Evolutionary conservation across 768 basidiomycete genomes (phyloP), one percentile per base, ranked within the genome.

Genomic region (Austroboletus eburneus): DNA sequence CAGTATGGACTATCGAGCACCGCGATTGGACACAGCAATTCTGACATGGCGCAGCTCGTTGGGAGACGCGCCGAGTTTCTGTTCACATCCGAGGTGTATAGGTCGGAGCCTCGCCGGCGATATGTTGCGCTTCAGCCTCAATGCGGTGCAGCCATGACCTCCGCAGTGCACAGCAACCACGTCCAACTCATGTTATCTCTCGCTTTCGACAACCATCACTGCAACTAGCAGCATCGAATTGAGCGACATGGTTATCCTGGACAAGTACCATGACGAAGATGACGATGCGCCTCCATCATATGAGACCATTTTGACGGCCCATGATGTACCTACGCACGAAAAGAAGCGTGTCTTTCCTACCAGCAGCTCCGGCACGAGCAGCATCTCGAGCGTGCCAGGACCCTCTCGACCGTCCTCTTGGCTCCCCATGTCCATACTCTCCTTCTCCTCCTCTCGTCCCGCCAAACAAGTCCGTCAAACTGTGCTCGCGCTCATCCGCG

Each of bases 401-500:
- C 9, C 41, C 20, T 23, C 44, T 44, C 48, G 22, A 37, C 42
- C 41, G 6, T 44, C 48, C 0, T 55, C 57, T 16, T 61, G 56
- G 56, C 34, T 56, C 9, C 44, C 61, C 23, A 48, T 41, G 45
- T 46, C 61, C 23, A 48, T 42, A 44, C 42, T 58, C 17, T 35
- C 58, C 18, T 58, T 58, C 25, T 32, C 48, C 48, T 47, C 57
- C 3, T 54, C 64, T 2, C 58, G 58, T 18, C 54, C 63, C 5
- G 59, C 71, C 4, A 71, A 72, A 35, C 77, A 84, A 55, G 74
- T 83, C 24, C 72, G 71, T 4, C 59, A 61, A 24, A 84, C 82
- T 2, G 72, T 83, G 4, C 65, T 74, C 2, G 67, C 71, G 1
- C 74, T 85, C 17, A 52, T 85, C 13, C 76, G 78, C 5, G 83